Evolutionary conservation across 306 rosid genomes (phyloP).

Genomic region (Herpetospermum pedunculosum): DNA sequence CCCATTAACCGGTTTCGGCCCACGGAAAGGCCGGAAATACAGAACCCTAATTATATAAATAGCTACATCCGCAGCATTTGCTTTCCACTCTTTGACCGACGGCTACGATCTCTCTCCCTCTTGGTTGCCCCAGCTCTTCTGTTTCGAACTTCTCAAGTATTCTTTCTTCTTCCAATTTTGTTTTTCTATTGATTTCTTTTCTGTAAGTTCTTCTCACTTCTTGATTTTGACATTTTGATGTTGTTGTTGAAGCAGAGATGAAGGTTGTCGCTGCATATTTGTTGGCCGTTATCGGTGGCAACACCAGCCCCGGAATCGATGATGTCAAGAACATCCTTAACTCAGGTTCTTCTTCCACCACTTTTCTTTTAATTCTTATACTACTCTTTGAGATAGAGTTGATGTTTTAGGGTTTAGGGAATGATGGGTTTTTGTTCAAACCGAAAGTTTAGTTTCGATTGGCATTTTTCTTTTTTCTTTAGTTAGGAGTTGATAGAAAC

Average conservation of each 20-base stretch:
- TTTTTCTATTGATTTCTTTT: no score
- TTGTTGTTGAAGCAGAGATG: constrained; percentile 25
- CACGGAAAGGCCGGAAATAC: not conserved
- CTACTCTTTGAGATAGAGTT: not conserved
- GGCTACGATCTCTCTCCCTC: not conserved
- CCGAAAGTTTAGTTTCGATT: not conserved
- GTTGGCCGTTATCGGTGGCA: constrained; percentile 54
- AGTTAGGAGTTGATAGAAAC: not conserved
- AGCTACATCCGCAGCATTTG: rapidly evolving
- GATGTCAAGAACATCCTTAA: constrained; percentile 33
- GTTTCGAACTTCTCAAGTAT: not conserved
- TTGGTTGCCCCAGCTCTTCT: not conserved
- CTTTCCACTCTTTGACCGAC: not conserved
- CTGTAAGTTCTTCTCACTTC: not conserved
- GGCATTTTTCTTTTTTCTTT: not conserved
- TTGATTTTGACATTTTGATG: not conserved
- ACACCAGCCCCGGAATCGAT: constrained; percentile 25
- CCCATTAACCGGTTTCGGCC: not conserved
- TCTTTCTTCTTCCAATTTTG: not conserved
- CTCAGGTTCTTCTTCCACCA: constrained; percentile 2
- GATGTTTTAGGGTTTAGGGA: not conserved
- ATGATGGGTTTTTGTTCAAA: not conserved
- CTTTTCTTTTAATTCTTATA: not conserved
- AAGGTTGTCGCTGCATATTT: constrained; percentile 55
- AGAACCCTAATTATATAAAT: not conserved